These are phyloP conservation scores for Triangularia verruculosa DNA, from an alignment of 2,329 filamentous ascomycete genomes.

Conservation along the genomic window DNA sequence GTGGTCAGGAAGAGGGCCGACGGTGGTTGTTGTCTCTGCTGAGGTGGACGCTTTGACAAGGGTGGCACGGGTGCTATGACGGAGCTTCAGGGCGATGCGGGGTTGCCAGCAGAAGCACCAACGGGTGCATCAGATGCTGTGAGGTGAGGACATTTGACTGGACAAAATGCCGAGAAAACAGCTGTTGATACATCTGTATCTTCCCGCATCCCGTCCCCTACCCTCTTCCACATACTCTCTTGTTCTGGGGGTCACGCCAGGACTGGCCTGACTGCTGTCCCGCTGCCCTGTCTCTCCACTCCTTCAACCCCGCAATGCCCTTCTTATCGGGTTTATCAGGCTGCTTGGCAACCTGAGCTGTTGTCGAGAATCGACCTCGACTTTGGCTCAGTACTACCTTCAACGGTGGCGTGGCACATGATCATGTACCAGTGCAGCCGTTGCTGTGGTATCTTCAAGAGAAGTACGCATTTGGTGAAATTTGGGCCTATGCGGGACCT, in stretches of 20 bases:
- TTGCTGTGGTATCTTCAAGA: background rate
- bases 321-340: background rate
- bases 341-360: background rate
- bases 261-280: background rate
- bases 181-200: too few relatives aligned
- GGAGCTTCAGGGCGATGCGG: slow-evolving; percentile 7
- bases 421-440: background rate
- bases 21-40: background rate
- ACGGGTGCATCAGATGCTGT: background rate
- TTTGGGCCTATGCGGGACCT: too few relatives aligned
- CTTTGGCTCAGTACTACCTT: background rate
- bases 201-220: background rate
- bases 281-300: background rate
- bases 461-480: background rate
- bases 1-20: background rate
- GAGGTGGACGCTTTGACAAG: slow-evolving; percentile 3
- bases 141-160: background rate
- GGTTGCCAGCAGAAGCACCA: background rate
- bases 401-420: background rate
- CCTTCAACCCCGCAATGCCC: background rate
- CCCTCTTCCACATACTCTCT: background rate
- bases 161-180: background rate
- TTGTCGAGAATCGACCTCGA: background rate
- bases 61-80: slow-evolving; percentile 12
- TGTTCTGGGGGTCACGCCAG: background rate